Evolutionary conservation across 208 protist genomes (phyloP).

Genomic region (Leishmania mexicana): DNA sequence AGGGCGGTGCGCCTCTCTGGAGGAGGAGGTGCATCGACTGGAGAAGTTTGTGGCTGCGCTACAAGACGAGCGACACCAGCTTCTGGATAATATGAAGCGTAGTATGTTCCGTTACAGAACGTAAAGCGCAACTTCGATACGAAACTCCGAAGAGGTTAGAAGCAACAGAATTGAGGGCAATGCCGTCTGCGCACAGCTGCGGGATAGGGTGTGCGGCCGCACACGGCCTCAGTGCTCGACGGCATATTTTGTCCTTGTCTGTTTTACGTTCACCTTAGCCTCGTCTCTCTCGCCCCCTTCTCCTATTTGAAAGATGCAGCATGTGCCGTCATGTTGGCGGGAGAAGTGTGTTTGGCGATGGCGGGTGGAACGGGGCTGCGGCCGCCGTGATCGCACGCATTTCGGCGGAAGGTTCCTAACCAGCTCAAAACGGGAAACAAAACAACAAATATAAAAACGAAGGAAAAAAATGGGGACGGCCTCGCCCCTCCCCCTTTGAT

Average conservation of each 20-base stretch:
- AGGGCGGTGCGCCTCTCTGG: conserved; percentile 7
- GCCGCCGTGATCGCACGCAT: background rate
- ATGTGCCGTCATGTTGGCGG: background rate
- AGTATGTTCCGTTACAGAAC: conserved; percentile 16
- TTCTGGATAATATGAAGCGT: conserved; percentile 11
- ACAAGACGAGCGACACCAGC: conserved; percentile 26
- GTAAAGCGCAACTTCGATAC: background rate
- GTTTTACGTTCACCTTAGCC: background rate
- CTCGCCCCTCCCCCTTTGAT: background rate
- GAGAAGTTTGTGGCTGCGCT: conserved; percentile 22
- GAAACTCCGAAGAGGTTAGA: background rate
- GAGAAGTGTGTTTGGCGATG: background rate
- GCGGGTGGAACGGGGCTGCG: background rate
- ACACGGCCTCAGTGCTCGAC: background rate
- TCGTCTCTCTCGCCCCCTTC: background rate
- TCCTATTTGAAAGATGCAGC: background rate
- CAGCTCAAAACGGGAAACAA: background rate
- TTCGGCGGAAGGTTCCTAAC: background rate
- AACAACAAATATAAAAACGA: background rate
- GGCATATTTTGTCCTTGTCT: background rate
- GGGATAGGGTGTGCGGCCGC: background rate
- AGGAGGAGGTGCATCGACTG: conserved; percentile 22
- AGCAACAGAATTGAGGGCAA: background rate
- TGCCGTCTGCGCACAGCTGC: background rate
- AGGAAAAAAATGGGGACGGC: too few relatives aligned